Percentiles rank a stretch among this genome's conserved stretches.
Evolutionary conservation across 164 flowering plant species (phyloP).

Genomic region (Berberis vulgaris): DNA sequence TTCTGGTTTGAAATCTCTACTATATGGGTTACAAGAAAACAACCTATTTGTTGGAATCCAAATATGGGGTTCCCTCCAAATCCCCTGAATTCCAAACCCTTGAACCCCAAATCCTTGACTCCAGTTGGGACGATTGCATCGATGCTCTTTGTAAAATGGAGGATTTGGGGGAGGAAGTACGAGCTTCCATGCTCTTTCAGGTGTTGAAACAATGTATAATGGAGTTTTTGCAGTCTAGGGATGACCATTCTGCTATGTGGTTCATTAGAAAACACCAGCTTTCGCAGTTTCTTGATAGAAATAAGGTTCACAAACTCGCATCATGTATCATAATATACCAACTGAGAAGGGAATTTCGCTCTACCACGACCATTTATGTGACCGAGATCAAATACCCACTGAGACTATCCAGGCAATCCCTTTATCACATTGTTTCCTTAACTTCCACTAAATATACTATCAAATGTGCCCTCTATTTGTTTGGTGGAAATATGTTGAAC

Average conservation of each 20-base stretch:
- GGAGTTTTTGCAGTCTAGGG: constrained; percentile 49
- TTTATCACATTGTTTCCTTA: not conserved
- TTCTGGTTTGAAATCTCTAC: constrained; percentile 55
- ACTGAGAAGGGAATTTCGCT: constrained; percentile 41
- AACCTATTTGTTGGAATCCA: constrained; percentile 59
- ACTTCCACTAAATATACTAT: not conserved
- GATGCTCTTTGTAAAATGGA: constrained; percentile 26
- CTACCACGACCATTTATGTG: constrained; percentile 63
- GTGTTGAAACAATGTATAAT: constrained; percentile 48
- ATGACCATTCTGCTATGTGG: constrained; percentile 41
- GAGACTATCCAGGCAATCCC: constrained; percentile 66
- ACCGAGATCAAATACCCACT: constrained; percentile 59
- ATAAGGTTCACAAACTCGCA: constrained; percentile 51
- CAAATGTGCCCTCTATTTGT: too few relatives aligned
- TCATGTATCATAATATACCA: constrained; percentile 34
- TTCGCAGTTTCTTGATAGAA: constrained; percentile 27
- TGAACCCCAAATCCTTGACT: constrained; percentile 42
- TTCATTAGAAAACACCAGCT: constrained; percentile 43
- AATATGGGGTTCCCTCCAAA: constrained; percentile 45
- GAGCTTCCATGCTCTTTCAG: constrained; percentile 44
- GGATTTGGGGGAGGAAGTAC: constrained; percentile 35
- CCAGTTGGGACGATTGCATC: constrained; percentile 59
- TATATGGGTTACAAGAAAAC: constrained; percentile 64
- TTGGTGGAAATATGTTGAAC: too few relatives aligned
- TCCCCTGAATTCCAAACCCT: constrained; percentile 32